Evolutionary conservation across 106 monocot species (phyloP).

Genomic region (Hemerocallis citrina): DNA sequence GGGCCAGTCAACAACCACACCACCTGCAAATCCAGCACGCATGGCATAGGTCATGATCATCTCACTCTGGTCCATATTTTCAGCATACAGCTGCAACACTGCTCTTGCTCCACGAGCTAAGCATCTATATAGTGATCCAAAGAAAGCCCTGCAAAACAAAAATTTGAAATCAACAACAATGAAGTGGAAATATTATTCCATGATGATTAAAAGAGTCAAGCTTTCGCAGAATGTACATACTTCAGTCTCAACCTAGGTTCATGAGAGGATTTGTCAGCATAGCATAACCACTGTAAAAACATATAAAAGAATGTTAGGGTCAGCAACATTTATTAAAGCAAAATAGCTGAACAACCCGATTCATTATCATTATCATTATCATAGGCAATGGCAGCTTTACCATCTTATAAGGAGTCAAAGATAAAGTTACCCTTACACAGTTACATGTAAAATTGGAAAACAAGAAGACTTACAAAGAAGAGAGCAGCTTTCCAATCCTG

Average conservation of each 20-base stretch:
- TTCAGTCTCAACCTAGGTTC: slow-evolving; percentile 86
- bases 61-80: slow-evolving; percentile 90
- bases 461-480: no score
- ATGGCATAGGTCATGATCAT: slow-evolving; percentile 94
- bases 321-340: neutral
- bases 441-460: no score
- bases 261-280: slow-evolving; percentile 94
- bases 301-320: neutral
- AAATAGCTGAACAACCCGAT: neutral
- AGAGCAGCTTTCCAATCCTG: no score
- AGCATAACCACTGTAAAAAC: slow-evolving; percentile 90
- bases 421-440: no score
- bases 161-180: neutral
- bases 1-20: slow-evolving; percentile 90
- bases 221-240: slow-evolving; percentile 29
- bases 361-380: neutral
- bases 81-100: slow-evolving; percentile 92
- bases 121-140: slow-evolving; percentile 88
- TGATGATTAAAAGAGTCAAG: neutral
- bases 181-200: neutral
- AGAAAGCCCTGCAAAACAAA: slow-evolving; percentile 67
- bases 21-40: slow-evolving; percentile 96
- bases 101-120: slow-evolving; percentile 95
- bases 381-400: neutral
- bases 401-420: no score